phyloP scores from a whole-genome alignment of 352 stramenopile species.

The Peronospora belbahrii region DNA sequence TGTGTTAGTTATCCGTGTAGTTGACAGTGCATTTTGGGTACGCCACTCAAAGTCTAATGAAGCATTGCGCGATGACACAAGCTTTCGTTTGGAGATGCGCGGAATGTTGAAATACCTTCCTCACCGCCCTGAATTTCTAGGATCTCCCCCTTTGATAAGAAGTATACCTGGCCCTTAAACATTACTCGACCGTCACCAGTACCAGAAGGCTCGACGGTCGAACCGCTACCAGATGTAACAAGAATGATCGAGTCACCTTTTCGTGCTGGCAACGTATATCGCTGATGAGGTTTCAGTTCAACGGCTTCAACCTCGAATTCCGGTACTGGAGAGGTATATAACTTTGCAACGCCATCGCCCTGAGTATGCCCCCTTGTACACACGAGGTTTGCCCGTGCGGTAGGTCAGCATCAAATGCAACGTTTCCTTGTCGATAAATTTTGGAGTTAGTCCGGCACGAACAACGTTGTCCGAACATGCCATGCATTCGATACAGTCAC shows the following conservation, averaged over 20 bases:
- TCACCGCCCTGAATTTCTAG: conserved; percentile 31
- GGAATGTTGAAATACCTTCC: conserved; percentile 34
- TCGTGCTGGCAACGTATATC: conserved; percentile 28
- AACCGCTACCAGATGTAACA: conserved; percentile 32
- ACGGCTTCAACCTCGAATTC: conserved; percentile 88
- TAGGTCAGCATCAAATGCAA: conserved; percentile 98
- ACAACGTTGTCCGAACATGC: conserved; percentile 99
- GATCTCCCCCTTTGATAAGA: conserved; percentile 38
- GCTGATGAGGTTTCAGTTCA: conserved; percentile 28
- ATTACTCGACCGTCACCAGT: conserved; percentile 14
- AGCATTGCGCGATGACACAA: conserved; percentile 11
- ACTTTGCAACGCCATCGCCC: conserved; percentile 44
- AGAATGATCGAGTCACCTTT: conserved; percentile 50
- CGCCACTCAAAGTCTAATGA: conserved; percentile 10
- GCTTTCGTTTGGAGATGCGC: conserved; percentile 48
- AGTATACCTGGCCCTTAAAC: conserved; percentile 45
- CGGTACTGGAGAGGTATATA: conserved; percentile 86
- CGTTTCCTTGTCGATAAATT: conserved; percentile 98
- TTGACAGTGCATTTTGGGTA: conserved; percentile 5
- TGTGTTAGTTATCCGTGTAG: neutral
- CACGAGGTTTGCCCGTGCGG: conserved; percentile 26
- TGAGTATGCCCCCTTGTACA: conserved; percentile 24
- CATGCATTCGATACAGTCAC: conserved; percentile 97
- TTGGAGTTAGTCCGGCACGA: conserved; percentile 95
- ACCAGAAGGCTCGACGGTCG: conserved; percentile 19